phyloP scores from a whole-genome alignment of 2,329 filamentous ascomycete genomes.

The Sporothrix globosa region DNA sequence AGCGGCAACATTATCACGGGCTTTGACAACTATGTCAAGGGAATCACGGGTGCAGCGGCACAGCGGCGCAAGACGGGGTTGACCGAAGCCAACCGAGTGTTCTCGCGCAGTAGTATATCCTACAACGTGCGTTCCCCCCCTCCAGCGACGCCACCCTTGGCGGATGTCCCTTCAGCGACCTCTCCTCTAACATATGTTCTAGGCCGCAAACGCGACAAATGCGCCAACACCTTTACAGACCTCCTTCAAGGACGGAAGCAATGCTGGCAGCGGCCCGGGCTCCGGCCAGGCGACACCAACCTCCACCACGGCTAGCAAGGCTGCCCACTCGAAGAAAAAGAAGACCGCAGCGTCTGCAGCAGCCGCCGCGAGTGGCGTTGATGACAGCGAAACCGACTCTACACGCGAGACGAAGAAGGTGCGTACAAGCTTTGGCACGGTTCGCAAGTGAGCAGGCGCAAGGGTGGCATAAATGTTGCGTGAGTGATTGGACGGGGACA shows the following conservation, averaged over 20 bases:
- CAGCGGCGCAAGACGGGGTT: constrained; percentile 67
- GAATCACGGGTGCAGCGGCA: constrained; percentile 64
- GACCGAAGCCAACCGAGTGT: constrained; percentile 73
- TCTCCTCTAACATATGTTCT: neutral
- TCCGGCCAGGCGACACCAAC: constrained; percentile 61
- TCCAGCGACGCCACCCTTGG: neutral
- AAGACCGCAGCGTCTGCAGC: constrained; percentile 44
- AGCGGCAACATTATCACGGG: constrained; percentile 95
- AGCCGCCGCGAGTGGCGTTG: constrained; percentile 36
- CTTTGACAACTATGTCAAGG: constrained; percentile 98
- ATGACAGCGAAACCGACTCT: constrained; percentile 64
- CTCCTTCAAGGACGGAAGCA: constrained; percentile 51
- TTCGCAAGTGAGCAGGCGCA: constrained; percentile 47
- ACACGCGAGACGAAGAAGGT: constrained; percentile 57
- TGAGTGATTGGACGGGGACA: too few species aligned
- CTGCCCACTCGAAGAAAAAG: constrained; percentile 57
- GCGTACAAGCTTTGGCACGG: constrained; percentile 61
- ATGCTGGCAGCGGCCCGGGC: constrained; percentile 39
- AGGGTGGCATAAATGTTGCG: too few species aligned
- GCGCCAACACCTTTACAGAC: constrained; percentile 61
- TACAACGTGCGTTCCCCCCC: constrained; percentile 50
- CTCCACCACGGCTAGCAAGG: constrained; percentile 53
- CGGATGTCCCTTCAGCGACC: neutral
- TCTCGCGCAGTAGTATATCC: constrained; percentile 67
- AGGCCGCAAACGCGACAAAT: constrained; percentile 47